phyloP scores from a whole-genome alignment of 192 early-diverging fungal genomes.

The Helicostylum pulchrum region DNA sequence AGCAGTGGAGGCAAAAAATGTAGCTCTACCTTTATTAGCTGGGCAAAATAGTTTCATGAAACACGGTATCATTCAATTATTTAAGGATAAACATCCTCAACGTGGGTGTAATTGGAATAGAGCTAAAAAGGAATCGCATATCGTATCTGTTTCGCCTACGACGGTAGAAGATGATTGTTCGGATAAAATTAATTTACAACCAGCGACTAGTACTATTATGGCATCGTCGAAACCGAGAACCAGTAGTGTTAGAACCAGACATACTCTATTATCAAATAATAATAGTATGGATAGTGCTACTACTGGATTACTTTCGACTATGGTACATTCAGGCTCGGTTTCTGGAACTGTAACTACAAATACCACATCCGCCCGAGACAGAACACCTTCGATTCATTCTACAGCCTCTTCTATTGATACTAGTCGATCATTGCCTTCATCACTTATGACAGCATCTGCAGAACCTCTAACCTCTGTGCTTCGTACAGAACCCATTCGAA shows the following conservation, averaged over 20 bases:
- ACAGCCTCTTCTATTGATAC: constrained; percentile 26
- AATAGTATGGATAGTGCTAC: constrained; percentile 14
- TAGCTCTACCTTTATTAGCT: constrained; percentile 58
- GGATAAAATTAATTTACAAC: not conserved
- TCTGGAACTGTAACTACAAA: not conserved
- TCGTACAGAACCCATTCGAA: constrained; percentile 48
- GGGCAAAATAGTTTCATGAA: constrained; percentile 86
- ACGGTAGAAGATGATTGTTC: not conserved
- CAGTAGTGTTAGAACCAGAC: constrained; percentile 5
- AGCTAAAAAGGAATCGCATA: constrained; percentile 27
- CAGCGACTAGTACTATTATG: not conserved
- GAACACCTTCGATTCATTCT: constrained; percentile 33
- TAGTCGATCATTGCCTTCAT: not conserved
- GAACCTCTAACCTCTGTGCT: constrained; percentile 36
- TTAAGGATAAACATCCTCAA: constrained; percentile 80
- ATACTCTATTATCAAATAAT: not conserved
- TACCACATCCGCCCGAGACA: constrained; percentile 7
- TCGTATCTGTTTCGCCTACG: not conserved
- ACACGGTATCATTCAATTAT: constrained; percentile 74
- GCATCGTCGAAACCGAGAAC: not conserved
- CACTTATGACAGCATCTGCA: constrained; percentile 31
- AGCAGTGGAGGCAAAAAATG: constrained; percentile 75
- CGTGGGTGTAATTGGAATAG: constrained; percentile 47
- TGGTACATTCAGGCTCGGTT: not conserved
- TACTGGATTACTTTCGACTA: not conserved